Base-by-base conservation (phyloP, 2,329 filamentous ascomycete species). In the Fusarium brachygibbosum region DNA sequence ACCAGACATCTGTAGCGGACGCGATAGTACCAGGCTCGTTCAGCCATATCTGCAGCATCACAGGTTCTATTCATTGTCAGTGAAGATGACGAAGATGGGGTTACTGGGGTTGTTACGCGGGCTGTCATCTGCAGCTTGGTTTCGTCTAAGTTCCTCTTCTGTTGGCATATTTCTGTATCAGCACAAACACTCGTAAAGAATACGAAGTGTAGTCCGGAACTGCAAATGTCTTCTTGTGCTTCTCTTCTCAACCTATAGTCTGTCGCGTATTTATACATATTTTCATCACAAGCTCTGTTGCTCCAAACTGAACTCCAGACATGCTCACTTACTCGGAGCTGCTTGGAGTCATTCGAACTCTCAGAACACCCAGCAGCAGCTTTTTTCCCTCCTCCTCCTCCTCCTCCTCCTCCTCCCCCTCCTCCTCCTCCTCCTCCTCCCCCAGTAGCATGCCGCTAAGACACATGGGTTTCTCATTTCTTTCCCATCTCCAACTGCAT, bases 41-140 rank as follows among this genome's bases (percentile, higher is more conserved):
- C 3, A 64, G 25, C 59, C 53, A 65, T 2, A n/a, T 10, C 14
- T 59, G 17, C 5, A 65, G 48, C 53, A 65, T 59, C 0, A 3
- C 32, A 3, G 53, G 16, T 5, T 48, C 52, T 65, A 7, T 3
- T 4, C 6, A 14, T 0, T 6, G 5, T 60, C 6, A 60, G n/a
- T 14, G 0, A 0, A 19, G 9, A 2, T 10, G 1, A 3, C 6
- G 10, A 0, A 10, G 1, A 6, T 1, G 4, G 7, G 6, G 5
- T 4, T 7, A 0, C 0, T 1, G 11, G 16, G 2, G 17, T 14
- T 5, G 12, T 12, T 13, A 48, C 57, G 29, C 5, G 32, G 29
- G 2, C 16, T 14, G 2, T 25, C 12, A 1, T 46, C 12, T 12
- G 1, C 10, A 3, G 1, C 23, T 14, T 17, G n/a, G 2, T 29